Evolutionary conservation across 2,329 filamentous ascomycete genomes (phyloP).

Genomic region (Claviceps purpurea): DNA sequence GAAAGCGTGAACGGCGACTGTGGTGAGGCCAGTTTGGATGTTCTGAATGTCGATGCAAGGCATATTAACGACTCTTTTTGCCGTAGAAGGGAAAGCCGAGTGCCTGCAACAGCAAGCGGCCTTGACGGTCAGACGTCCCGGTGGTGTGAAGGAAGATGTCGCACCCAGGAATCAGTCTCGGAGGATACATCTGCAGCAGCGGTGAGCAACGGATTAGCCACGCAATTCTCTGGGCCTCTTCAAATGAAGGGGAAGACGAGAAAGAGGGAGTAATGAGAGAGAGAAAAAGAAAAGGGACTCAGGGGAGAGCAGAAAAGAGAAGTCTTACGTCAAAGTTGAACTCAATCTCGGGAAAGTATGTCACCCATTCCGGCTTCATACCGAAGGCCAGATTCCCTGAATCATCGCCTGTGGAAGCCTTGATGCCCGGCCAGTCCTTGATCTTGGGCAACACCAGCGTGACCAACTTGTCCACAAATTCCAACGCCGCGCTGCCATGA

Average conservation of each 20-base stretch:
- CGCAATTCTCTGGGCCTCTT: too few relatives aligned
- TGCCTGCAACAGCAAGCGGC: slow-evolving; percentile 50
- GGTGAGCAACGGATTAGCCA: too few relatives aligned
- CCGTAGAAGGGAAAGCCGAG: slow-evolving; percentile 59
- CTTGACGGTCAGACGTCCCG: slow-evolving; percentile 74
- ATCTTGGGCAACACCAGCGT: slow-evolving; percentile 87
- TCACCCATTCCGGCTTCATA: slow-evolving; percentile 59
- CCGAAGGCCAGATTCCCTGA: slow-evolving; percentile 82
- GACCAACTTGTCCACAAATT: slow-evolving; percentile 82
- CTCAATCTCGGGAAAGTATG: slow-evolving; percentile 86
- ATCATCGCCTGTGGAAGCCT: slow-evolving; percentile 59
- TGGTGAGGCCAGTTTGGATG: too few relatives aligned
- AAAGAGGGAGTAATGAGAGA: background rate
- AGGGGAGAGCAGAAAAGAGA: slow-evolving; percentile 9
- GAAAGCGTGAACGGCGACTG: background rate
- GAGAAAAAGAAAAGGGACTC: background rate
- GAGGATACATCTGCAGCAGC: slow-evolving; percentile 39
- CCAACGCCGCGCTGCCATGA: slow-evolving; percentile 66
- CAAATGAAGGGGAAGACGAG: background rate
- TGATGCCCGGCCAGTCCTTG: slow-evolving; percentile 79
- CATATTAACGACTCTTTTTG: slow-evolving; percentile 37
- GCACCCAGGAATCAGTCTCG: slow-evolving; percentile 69
- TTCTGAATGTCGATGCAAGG: background rate
- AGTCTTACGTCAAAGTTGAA: slow-evolving; percentile 77
- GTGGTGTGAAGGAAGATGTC: slow-evolving; percentile 75